phyloP scores from a whole-genome alignment of 2,329 filamentous ascomycete genomes.

The Chaetomiaceae sp. region DNA sequence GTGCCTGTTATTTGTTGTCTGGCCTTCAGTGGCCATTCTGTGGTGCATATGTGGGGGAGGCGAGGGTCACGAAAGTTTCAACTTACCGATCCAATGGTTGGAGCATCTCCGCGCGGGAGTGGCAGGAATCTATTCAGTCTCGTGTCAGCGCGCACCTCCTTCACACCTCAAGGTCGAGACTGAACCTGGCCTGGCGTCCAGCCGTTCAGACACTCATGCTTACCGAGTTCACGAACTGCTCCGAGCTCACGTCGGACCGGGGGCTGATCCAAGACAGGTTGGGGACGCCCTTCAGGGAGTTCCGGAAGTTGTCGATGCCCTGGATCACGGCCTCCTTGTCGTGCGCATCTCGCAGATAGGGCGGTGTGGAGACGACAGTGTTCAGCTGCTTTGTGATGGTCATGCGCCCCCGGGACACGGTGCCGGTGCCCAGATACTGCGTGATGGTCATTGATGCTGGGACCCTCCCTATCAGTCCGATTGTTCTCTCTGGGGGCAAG shows the following conservation, averaged over 20 bases:
- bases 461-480: background rate
- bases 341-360: constrained; percentile 52
- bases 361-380: constrained; percentile 53
- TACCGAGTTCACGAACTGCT: constrained; percentile 49
- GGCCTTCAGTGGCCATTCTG: too few relatives aligned
- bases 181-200: too few relatives aligned
- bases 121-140: constrained; percentile 29
- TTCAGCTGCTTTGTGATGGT: constrained; percentile 52
- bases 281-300: constrained; percentile 46
- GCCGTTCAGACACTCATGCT: too few relatives aligned
- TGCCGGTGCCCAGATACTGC: constrained; percentile 58
- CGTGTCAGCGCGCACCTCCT: constrained; percentile 16
- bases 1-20: constrained; percentile 15
- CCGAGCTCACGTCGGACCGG: constrained; percentile 42
- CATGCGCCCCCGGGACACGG: constrained; percentile 52
- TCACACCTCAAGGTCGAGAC: too few relatives aligned
- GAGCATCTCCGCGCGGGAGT: constrained; percentile 35
- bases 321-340: constrained; percentile 56
- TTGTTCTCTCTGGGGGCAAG: background rate
- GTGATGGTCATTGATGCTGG: constrained; percentile 45
- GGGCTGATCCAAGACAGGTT: constrained; percentile 52
- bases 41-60: background rate
- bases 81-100: constrained; percentile 44
- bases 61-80: background rate
- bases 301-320: constrained; percentile 54